Percentiles rank a stretch among this genome's conserved stretches.
Conservation (phyloP, 805 yeast species). For the Candida palmyrensis region DNA sequence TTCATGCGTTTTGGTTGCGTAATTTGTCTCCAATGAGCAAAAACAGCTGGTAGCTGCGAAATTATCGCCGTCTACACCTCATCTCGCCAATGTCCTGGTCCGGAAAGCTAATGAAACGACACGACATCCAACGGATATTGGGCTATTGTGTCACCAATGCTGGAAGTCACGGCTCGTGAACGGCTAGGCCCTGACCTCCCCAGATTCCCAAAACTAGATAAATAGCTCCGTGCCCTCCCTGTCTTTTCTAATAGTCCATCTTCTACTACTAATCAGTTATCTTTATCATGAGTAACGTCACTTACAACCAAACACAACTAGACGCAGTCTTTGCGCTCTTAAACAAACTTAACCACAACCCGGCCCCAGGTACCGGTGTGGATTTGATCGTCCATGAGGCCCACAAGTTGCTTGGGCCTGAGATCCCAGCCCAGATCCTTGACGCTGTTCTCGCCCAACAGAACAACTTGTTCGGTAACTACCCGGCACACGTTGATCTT, state of each 20-base stretch:
- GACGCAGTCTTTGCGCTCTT: conserved; percentile 12
- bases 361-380: conserved; percentile 50
- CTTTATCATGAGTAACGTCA: not conserved
- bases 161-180: no score
- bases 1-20: no score
- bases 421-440: conserved; percentile 30
- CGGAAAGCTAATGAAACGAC: no score
- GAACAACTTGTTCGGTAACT: conserved; percentile 14
- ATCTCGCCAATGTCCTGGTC: no score
- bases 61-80: no score
- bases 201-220: no score
- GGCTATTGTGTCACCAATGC: no score
- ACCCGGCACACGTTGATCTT: conserved; percentile 12
- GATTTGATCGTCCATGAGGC: conserved; percentile 18
- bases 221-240: no score
- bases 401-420: conserved; percentile 15
- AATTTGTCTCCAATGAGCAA: no score
- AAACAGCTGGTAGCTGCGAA: no score
- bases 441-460: conserved; percentile 11
- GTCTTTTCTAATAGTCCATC: not conserved
- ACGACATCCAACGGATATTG: no score
- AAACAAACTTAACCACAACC: conserved; percentile 27
- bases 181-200: no score
- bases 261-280: not conserved
- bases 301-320: conserved; percentile 6